Evolutionary conservation across 2,329 filamentous ascomycete species (phyloP), one percentile per base, ranked within the genome.

Genomic region (Pseudocercospora crystallina): DNA sequence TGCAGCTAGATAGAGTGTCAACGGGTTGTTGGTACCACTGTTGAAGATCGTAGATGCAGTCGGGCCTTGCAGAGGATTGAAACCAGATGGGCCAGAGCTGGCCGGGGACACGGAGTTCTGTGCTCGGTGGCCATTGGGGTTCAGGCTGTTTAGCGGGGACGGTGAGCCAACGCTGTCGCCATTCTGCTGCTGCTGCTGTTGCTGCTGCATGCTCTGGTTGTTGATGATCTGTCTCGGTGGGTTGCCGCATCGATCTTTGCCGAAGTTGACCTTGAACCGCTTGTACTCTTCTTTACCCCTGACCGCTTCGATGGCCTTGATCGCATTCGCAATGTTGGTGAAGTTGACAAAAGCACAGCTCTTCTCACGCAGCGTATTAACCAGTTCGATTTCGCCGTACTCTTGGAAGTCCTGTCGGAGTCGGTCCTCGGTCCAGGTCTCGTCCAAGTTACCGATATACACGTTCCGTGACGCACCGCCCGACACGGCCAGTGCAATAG

Each of bases 291-390:
- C 94, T 68, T 91, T 90, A 66, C 90, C 88, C 51, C 94, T 85
- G 59, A 99, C 85, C 15, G 91, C 94, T 73, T 99, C 94, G 59
- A 99, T 99, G 1, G 94, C 94, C 78, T 99, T 99, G 79, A 99
- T 99, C 43, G 94, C 94, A 64, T 99, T 99, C 68, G 94, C 94
- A 69, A 99, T 99, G 76, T 99, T 99, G 68, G 94, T 99, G 71
- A 99, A 99, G 76, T 99, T 99, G 70, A 99, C 94, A 69, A 99
- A 99, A 0, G 94, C 94, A 71, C 94, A 99, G 76, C 91, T 96
- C 84, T 99, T 99, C 79, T 99, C 94, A 47, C 94, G 86, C 53
- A 99, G 78, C 12, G 94, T 89, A 74, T 99, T 99, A 57, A 99
- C 90, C 58, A 99, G 78, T 75, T 99, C 94, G 65, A 99, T 97